phyloP scores from a whole-genome alignment of 345 rosid genomes.

The Eucalyptus regnans region DNA sequence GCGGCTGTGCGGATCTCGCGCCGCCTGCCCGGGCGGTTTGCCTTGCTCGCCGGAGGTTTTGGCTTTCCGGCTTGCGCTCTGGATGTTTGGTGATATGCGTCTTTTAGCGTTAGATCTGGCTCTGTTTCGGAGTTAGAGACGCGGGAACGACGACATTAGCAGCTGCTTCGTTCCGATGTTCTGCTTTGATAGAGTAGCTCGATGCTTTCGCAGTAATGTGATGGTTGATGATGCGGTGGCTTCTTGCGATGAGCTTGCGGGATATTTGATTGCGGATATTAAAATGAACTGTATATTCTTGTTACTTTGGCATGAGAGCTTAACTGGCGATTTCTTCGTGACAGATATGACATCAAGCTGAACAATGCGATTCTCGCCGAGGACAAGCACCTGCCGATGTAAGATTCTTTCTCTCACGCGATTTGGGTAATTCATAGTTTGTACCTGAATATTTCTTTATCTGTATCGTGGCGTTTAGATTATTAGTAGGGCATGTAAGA shows the following conservation, averaged over 20 bases:
- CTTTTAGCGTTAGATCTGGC: background rate
- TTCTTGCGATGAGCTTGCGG: background rate
- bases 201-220: background rate
- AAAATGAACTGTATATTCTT: background rate
- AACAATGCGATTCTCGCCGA: constrained; percentile 95
- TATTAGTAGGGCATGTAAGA: background rate
- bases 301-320: background rate
- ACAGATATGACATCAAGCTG: constrained; percentile 74
- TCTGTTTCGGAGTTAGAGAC: background rate
- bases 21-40: background rate
- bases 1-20: background rate
- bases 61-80: background rate
- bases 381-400: constrained; percentile 92
- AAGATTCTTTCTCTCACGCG: constrained; percentile 3
- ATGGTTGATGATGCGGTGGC: background rate
- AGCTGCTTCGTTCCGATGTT: background rate
- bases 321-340: background rate
- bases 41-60: background rate
- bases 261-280: background rate
- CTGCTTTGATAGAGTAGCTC: background rate
- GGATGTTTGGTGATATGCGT: background rate
- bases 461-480: background rate
- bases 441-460: background rate
- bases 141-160: background rate
- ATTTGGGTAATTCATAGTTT: background rate